Evolutionary conservation across 768 basidiomycete species (phyloP).

Genomic region (Pleurotus sapidus): DNA sequence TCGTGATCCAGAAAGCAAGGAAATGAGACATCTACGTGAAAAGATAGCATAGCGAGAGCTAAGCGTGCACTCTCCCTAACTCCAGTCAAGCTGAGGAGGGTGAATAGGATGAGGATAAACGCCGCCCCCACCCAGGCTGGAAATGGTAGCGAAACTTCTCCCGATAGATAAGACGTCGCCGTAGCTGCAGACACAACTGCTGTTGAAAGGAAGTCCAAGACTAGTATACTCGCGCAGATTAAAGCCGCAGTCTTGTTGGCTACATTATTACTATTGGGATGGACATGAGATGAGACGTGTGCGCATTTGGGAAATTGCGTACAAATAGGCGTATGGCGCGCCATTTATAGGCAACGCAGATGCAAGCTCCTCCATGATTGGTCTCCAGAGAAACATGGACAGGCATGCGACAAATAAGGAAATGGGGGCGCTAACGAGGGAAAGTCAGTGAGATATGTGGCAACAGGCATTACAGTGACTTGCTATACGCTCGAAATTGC

Average conservation of each 20-base stretch:
- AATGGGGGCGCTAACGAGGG: constrained; percentile 54
- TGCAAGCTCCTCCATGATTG: constrained; percentile 71
- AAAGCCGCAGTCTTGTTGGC: constrained; percentile 63
- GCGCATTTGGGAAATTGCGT: constrained; percentile 15
- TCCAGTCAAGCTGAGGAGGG: constrained; percentile 52
- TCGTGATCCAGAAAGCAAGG: neutral
- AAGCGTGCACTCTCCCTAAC: constrained; percentile 62
- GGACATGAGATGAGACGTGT: neutral
- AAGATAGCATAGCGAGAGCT: constrained; percentile 50
- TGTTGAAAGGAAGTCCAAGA: constrained; percentile 72
- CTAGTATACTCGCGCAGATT: constrained; percentile 59
- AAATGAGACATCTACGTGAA: constrained; percentile 49
- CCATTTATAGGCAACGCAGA: constrained; percentile 69
- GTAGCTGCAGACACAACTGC: constrained; percentile 73
- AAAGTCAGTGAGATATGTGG: neutral
- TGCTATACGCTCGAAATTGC: constrained; percentile 63
- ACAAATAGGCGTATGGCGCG: constrained; percentile 72
- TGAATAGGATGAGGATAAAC: constrained; percentile 54
- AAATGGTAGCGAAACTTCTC: constrained; percentile 60
- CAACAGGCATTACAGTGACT: constrained; percentile 19
- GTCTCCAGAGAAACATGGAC: constrained; percentile 68
- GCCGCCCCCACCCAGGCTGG: constrained; percentile 48
- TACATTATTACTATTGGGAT: constrained; percentile 48
- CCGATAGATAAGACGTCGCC: constrained; percentile 62
- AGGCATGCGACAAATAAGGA: constrained; percentile 62